phyloP scores from a whole-genome alignment of 257 asterid genomes.

The Scutellaria galericulata region DNA sequence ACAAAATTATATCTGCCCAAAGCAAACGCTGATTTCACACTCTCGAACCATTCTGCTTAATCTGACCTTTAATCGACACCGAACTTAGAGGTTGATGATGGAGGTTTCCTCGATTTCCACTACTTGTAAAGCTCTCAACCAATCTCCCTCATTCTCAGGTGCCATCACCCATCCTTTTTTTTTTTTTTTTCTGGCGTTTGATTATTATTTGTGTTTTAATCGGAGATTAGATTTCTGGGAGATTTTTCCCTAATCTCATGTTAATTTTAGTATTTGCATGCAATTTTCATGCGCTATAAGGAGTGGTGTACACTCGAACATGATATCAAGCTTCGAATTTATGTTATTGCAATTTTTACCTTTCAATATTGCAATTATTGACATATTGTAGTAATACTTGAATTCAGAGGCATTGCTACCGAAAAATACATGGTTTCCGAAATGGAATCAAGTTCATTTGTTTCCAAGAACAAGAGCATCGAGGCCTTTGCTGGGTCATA shows the following conservation, averaged over 20 bases:
- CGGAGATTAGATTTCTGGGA: slow-evolving; percentile 13
- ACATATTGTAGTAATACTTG: slow-evolving; percentile 21
- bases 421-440: slow-evolving; percentile 37
- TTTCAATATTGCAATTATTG: slow-evolving; percentile 23
- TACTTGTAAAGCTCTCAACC: slow-evolving; percentile 42
- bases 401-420: slow-evolving; percentile 53
- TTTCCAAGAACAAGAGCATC: slow-evolving; percentile 41
- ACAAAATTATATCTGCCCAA: too few relatives aligned
- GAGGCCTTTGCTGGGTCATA: slow-evolving; percentile 41
- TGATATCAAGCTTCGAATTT: not conserved
- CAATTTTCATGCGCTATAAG: not conserved
- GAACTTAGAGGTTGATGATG: slow-evolving; percentile 43
- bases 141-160: slow-evolving; percentile 57
- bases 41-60: slow-evolving; percentile 1
- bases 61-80: slow-evolving; percentile 25
- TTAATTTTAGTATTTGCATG: not conserved
- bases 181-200: not conserved
- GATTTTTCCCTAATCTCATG: slow-evolving; percentile 10
- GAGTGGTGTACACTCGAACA: not conserved
- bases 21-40: too few relatives aligned
- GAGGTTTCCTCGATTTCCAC: slow-evolving; percentile 56
- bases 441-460: slow-evolving; percentile 42
- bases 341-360: not conserved
- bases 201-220: not conserved
- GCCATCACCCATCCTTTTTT: slow-evolving; percentile 9